phyloP scores from a whole-genome alignment of 2,329 filamentous ascomycete genomes.

The Corniculantispora saksenae region DNA sequence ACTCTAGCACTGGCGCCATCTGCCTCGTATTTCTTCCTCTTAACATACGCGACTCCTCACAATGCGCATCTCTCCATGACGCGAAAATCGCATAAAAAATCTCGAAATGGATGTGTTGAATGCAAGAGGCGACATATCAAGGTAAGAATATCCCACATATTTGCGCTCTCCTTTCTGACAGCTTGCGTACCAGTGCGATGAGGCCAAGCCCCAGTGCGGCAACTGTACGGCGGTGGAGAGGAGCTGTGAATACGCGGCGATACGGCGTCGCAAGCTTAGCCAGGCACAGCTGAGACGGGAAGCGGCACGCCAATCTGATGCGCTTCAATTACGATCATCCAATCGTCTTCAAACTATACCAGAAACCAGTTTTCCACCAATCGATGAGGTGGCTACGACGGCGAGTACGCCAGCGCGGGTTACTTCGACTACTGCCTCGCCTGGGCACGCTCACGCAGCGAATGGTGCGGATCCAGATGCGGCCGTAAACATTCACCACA shows the following conservation, averaged over 20 bases:
- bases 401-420: background rate
- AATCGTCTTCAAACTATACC: background rate
- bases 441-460: background rate
- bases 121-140: conserved; percentile 39
- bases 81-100: conserved; percentile 33
- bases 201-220: conserved; percentile 37
- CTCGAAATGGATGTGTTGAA: conserved; percentile 34
- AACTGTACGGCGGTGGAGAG: conserved; percentile 29
- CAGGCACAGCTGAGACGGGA: background rate
- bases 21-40: background rate
- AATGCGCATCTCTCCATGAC: background rate
- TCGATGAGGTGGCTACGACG: background rate
- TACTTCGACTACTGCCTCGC: background rate
- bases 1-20: background rate
- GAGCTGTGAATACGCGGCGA: conserved; percentile 3
- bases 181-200: conserved; percentile 37
- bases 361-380: background rate
- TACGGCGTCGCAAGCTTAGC: background rate
- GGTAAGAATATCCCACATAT: conserved; percentile 20
- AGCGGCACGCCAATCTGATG: background rate
- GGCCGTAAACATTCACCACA: background rate
- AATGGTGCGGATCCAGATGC: background rate
- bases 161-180: background rate
- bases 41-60: background rate
- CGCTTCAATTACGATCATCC: background rate